Evolutionary conservation across 2,329 filamentous ascomycete genomes (phyloP).

Genomic region (Spiromastix sp.): DNA sequence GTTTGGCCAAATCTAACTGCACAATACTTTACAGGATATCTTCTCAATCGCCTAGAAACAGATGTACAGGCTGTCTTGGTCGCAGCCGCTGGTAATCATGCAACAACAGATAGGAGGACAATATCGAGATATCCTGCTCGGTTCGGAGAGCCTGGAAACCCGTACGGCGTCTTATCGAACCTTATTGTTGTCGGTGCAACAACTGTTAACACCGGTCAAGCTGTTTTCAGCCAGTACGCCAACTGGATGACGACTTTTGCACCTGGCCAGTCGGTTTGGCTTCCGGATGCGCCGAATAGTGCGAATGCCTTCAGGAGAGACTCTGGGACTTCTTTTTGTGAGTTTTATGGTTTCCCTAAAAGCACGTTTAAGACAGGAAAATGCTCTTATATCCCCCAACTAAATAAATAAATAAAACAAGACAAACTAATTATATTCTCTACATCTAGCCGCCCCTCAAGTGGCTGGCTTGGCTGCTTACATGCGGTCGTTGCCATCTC

Average conservation of each 20-base stretch:
- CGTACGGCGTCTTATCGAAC: background rate
- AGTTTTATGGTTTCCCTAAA: too few species aligned
- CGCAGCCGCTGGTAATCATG: background rate
- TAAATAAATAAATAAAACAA: too few species aligned
- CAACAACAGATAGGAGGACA: too few species aligned
- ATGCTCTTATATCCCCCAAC: too few species aligned
- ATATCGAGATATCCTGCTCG: background rate
- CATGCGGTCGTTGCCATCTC: background rate
- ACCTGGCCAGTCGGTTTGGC: background rate
- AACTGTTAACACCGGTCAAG: background rate
- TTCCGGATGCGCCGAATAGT: background rate
- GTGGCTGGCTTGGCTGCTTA: too few species aligned
- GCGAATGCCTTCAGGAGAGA: background rate
- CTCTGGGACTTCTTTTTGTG: background rate
- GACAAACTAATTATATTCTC: too few species aligned
- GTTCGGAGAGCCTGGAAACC: background rate
- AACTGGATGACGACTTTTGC: constrained; percentile 2
- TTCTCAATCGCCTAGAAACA: background rate
- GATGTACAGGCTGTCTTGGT: background rate
- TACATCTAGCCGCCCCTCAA: too few species aligned
- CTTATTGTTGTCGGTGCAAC: background rate
- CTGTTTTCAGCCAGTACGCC: background rate
- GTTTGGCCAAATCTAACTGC: too few species aligned
- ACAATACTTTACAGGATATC: background rate
- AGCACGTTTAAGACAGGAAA: too few species aligned